These are phyloP conservation scores for Sporobolomyces pararoseus DNA, from an alignment of 768 basidiomycete genomes.

Conservation along the genomic window DNA sequence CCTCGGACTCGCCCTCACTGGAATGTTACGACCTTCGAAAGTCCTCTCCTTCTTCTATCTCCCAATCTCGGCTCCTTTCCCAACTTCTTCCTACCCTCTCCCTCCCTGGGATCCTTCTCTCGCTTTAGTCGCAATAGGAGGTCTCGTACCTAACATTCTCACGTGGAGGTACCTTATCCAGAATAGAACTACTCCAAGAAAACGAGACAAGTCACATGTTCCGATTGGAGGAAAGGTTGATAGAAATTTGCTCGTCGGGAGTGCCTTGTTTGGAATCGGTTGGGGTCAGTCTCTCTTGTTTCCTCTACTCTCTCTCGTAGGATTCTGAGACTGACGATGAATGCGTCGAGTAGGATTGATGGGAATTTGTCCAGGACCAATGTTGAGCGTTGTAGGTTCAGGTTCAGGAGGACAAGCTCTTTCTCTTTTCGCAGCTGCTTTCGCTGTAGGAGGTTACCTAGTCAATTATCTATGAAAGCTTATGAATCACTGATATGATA, in stretches of 20 bases:
- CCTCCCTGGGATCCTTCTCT: slow-evolving; percentile 49
- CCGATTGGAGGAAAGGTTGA: slow-evolving; percentile 45
- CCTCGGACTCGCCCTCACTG: slow-evolving; percentile 48
- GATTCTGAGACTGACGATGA: background rate
- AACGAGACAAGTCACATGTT: slow-evolving; percentile 29
- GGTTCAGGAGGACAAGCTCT: background rate
- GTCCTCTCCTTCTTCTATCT: slow-evolving; percentile 48
- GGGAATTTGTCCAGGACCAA: slow-evolving; percentile 50
- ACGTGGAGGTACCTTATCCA: slow-evolving; percentile 39
- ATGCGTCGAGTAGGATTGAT: slow-evolving; percentile 22
- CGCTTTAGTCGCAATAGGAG: slow-evolving; percentile 48
- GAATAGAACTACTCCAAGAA: slow-evolving; percentile 8
- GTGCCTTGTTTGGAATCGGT: slow-evolving; percentile 49
- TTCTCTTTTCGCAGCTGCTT: background rate
- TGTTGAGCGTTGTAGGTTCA: slow-evolving; percentile 41
- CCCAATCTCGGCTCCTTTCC: slow-evolving; percentile 15
- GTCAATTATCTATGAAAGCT: background rate
- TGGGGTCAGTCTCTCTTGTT: slow-evolving; percentile 46
- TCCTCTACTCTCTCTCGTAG: background rate
- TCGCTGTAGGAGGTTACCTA: background rate
- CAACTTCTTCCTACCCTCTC: slow-evolving; percentile 3
- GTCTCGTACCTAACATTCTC: slow-evolving; percentile 48
- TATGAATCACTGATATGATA: no score
- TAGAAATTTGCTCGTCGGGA: slow-evolving; percentile 43
- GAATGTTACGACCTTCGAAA: slow-evolving; percentile 49